Conservation (phyloP, 345 rosid species). For the Arabis alpina region DNA sequence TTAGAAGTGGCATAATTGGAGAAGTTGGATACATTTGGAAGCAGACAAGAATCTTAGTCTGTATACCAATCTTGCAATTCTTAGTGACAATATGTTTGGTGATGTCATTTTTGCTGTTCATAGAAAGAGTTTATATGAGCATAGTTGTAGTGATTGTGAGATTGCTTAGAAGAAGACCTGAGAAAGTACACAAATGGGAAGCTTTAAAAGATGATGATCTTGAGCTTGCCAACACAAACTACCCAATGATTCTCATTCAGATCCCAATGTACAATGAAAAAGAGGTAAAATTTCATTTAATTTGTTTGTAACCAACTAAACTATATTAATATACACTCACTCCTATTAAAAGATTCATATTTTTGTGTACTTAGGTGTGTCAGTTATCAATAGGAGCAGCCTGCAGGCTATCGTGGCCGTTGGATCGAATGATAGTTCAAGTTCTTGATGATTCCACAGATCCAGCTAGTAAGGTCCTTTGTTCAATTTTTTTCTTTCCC, state of each 20-base stretch:
- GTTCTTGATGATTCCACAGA: conserved; percentile 74
- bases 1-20: conserved; percentile 40
- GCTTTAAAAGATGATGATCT: conserved; percentile 49
- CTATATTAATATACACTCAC: background rate
- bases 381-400: conserved; percentile 70
- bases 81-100: conserved; percentile 55
- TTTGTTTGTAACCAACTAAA: background rate
- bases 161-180: conserved; percentile 48
- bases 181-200: conserved; percentile 55
- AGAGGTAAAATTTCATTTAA: conserved; percentile 34
- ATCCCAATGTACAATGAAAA: conserved; percentile 52
- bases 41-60: conserved; percentile 48
- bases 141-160: conserved; percentile 54
- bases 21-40: conserved; percentile 48
- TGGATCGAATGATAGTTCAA: conserved; percentile 62
- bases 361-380: conserved; percentile 53
- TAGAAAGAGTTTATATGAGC: conserved; percentile 65
- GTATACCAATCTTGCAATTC: conserved; percentile 49
- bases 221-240: conserved; percentile 51
- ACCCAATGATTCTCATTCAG: conserved; percentile 47
- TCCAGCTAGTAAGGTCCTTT: conserved; percentile 62
- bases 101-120: conserved; percentile 62
- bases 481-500: background rate
- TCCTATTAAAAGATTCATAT: conserved; percentile 12
- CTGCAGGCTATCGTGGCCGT: conserved; percentile 69